Evolutionary conservation across 495 filamentous ascomycete genomes (phyloP).

Genomic region (Immersiella caudata): DNA sequence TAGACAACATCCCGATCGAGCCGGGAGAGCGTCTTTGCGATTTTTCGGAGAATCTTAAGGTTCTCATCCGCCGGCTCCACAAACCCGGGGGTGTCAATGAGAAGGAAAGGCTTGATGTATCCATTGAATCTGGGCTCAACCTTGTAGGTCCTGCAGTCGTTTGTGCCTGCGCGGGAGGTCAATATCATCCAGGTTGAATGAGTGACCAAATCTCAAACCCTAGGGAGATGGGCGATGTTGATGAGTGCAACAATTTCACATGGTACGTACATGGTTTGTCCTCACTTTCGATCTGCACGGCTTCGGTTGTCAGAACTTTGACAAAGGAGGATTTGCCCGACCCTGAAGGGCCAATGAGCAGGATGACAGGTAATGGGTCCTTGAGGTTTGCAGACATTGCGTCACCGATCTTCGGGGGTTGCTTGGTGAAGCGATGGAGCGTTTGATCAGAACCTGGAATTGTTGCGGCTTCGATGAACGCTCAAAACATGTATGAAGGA

Average conservation of each 20-base stretch:
- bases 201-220: too few species aligned
- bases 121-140: neutral
- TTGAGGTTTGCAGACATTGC: too few species aligned
- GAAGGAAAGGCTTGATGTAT: neutral
- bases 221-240: too few species aligned
- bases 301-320: neutral
- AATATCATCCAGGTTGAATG: too few species aligned
- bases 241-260: too few species aligned
- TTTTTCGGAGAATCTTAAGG: neutral
- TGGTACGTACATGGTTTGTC: neutral
- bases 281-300: too few species aligned
- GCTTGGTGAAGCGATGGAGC: too few species aligned
- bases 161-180: too few species aligned
- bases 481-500: too few species aligned
- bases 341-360: slow-evolving; percentile 14
- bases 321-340: slow-evolving; percentile 18
- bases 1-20: neutral
- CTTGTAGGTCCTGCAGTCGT: neutral
- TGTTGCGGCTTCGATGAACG: too few species aligned
- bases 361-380: neutral
- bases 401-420: too few species aligned
- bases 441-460: too few species aligned
- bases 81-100: slow-evolving; percentile 19
- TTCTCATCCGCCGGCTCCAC: neutral
- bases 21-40: neutral